Evolutionary conservation across 257 asterid genomes (phyloP), one percentile per base, ranked within the genome.

Genomic region (Vinca minor): DNA sequence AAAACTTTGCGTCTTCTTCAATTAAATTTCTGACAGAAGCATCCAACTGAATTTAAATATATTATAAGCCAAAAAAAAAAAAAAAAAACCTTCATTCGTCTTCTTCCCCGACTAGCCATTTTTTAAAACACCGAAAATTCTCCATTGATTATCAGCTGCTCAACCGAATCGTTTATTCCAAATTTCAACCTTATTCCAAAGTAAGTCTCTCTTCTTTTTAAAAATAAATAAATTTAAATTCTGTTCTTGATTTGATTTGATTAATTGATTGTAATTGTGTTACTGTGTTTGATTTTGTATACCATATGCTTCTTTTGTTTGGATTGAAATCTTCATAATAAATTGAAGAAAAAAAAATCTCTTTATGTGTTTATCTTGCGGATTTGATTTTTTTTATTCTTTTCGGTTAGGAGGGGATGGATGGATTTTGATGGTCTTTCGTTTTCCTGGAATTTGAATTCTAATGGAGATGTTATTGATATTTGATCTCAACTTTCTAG

Each of bases 1-100:
- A 50, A 38, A 61, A 11, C 63, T 49, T 69, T 60, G 64, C 70
- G 65, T 64, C 39, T 49, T 34, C 65, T 41, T 18, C 42, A 35
- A 26, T 70, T 49, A 36, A n/a, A 31, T 46, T 69, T n/a, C 1
- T 31, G 61, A 55, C 15, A 28, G 60, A 28, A 28, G 29, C 60
- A 31, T 12, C 60, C 60, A 29, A 29, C 60, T 42, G 0, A 4
- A 15, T 12, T 53, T 53, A 13, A 28, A 53, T 6, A 53, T n/a
- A 29, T 29, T 26, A 26, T 28, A 23, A 7, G 15, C 25, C 25
- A 50, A 13, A 54, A 13, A 7, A 4, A 10, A 13, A 7, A 23
- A 42, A 50, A 26, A 13, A 4, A 57, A 32, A 11, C 11, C 8
- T 36, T 67, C 14, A 7, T 18, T 57, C 21, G 58, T 21, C 46